These are phyloP conservation scores for Tetraselmis striata DNA, from an alignment of 139 green algal species.

Conservation along the genomic window DNA sequence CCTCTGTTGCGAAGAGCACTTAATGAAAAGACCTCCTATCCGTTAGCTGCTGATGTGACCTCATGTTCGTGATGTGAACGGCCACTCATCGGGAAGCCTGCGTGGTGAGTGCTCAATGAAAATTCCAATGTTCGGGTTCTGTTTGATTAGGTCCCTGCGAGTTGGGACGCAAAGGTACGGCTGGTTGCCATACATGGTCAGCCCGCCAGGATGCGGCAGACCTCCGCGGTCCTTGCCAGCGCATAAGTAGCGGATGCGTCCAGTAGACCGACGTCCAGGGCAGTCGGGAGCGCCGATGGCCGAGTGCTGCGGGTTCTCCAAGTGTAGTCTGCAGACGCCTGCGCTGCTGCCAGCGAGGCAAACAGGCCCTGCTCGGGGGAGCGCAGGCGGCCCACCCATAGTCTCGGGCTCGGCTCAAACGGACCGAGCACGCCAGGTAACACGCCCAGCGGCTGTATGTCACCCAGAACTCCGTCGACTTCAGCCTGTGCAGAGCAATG, in stretches of 20 bases:
- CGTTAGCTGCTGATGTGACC: too few species aligned
- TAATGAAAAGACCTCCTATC: too few species aligned
- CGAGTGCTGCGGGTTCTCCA: neutral
- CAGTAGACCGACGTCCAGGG: neutral
- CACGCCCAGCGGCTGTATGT: neutral
- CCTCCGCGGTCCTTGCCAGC: neutral
- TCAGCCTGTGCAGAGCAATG: neutral
- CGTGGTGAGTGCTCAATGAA: too few species aligned
- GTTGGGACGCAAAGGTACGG: too few species aligned
- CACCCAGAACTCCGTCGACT: neutral
- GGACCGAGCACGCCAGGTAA: neutral
- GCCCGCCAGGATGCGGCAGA: neutral
- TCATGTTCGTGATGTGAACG: too few species aligned
- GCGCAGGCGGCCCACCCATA: neutral
- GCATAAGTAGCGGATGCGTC: neutral
- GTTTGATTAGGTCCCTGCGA: too few species aligned
- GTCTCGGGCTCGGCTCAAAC: neutral
- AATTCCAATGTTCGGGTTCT: too few species aligned
- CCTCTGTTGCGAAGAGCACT: too few species aligned
- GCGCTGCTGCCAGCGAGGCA: neutral
- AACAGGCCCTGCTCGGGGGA: neutral
- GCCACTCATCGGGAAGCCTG: too few species aligned
- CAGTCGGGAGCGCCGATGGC: neutral
- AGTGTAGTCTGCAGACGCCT: neutral
- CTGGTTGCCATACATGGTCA: too few species aligned